A percentile compares a stretch with the other conserved stretches of the same genome.
Conservation (phyloP, 345 rosid genomes). For the Corchorus capsularis region DNA sequence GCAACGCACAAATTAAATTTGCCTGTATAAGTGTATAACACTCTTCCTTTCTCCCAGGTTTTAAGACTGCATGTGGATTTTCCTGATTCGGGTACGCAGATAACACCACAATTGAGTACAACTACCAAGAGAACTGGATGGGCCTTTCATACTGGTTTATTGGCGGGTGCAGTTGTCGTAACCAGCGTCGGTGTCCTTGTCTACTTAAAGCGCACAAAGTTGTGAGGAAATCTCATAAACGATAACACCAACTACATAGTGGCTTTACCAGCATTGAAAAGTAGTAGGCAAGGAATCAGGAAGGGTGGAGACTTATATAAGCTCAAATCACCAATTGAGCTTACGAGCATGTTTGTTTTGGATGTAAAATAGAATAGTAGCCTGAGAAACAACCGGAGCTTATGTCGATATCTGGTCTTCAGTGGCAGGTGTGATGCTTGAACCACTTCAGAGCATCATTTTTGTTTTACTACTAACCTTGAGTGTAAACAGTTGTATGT, state of each 20-base stretch:
- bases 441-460: neutral
- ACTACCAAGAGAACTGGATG: constrained; percentile 31
- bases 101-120: constrained; percentile 19
- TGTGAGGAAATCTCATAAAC: constrained; percentile 26
- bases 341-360: neutral
- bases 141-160: constrained; percentile 45
- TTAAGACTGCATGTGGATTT: constrained; percentile 77
- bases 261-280: too few species aligned
- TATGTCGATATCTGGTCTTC: neutral
- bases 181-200: constrained; percentile 64
- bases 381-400: neutral
- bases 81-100: constrained; percentile 39
- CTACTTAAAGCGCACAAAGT: constrained; percentile 70
- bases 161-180: constrained; percentile 65
- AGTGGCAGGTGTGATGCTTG: neutral
- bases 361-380: neutral
- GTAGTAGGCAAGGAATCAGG: neutral
- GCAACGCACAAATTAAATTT: neutral
- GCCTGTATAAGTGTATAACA: neutral
- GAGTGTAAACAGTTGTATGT: neutral
- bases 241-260: neutral
- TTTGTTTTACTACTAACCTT: neutral
- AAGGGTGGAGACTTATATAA: neutral
- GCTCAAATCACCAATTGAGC: neutral
- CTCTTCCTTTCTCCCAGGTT: constrained; percentile 39